These are phyloP conservation scores for Lactarius deliciosus DNA, from an alignment of 768 basidiomycete species.

Conservation along the genomic window DNA sequence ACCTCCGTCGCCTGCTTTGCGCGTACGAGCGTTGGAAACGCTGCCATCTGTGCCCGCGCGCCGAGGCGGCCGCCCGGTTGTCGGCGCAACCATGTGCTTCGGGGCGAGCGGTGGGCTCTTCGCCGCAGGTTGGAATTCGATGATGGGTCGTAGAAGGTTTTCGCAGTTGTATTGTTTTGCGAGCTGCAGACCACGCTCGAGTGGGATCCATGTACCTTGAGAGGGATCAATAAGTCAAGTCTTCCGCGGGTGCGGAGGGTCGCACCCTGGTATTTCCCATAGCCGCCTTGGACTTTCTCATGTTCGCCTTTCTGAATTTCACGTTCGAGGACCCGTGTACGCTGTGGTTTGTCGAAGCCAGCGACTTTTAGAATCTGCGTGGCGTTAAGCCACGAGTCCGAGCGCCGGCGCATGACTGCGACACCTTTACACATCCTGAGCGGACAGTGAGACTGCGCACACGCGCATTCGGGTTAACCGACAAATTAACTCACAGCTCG, in stretches of 20 bases:
- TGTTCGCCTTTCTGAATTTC: constrained; percentile 99
- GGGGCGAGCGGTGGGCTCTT: constrained; percentile 95
- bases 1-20: constrained; percentile 48
- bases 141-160: constrained; percentile 80
- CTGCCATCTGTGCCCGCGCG: constrained; percentile 31
- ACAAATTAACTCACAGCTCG: constrained; percentile 72
- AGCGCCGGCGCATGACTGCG: constrained; percentile 95
- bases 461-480: constrained; percentile 34
- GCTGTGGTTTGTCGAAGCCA: constrained; percentile 97
- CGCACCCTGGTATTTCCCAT: constrained; percentile 98
- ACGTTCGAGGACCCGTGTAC: constrained; percentile 94
- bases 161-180: constrained; percentile 95
- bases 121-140: constrained; percentile 87
- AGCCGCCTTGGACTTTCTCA: constrained; percentile 99
- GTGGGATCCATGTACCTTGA: constrained; percentile 96
- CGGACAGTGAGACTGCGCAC: constrained; percentile 42
- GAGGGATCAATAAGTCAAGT: constrained; percentile 2
- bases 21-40: constrained; percentile 45
- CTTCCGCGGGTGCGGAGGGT: neutral
- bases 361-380: constrained; percentile 99
- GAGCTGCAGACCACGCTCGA: constrained; percentile 81
- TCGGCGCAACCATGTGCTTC: constrained; percentile 85
- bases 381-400: constrained; percentile 98
- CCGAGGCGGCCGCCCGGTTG: constrained; percentile 47
- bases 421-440: constrained; percentile 90